Conservation (phyloP, 106 monocot genomes). For the Hemerocallis citrina region DNA sequence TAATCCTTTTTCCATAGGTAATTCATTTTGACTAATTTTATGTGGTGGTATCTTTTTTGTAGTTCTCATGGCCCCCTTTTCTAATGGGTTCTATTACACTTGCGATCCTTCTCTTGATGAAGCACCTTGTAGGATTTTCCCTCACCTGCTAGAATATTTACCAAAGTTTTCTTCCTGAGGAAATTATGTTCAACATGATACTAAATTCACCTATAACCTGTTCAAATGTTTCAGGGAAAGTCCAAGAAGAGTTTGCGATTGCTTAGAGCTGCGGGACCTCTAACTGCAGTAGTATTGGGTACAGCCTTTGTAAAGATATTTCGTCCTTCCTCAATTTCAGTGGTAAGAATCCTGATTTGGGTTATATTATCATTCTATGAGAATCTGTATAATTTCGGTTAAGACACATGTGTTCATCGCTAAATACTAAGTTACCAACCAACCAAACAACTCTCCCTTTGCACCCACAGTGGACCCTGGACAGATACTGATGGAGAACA, state of each 20-base stretch:
- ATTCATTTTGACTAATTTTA: constrained; percentile 23
- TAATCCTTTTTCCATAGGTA: too few relatives aligned
- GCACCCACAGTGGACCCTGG: too few relatives aligned
- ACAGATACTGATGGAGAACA: too few relatives aligned
- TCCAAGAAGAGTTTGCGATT: constrained; percentile 45
- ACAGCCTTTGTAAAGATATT: constrained; percentile 90
- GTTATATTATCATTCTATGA: background rate
- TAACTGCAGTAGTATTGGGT: constrained; percentile 84
- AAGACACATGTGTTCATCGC: too few relatives aligned
- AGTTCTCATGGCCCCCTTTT: constrained; percentile 98
- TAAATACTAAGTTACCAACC: too few relatives aligned
- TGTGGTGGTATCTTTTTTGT: constrained; percentile 34
- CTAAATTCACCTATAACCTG: constrained; percentile 5
- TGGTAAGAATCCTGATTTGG: constrained; percentile 44
- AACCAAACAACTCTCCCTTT: too few relatives aligned
- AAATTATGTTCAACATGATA: constrained; percentile 1
- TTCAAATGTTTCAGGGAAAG: constrained; percentile 63
- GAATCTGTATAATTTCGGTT: too few relatives aligned
- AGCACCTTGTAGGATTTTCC: constrained; percentile 58
- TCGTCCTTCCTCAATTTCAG: constrained; percentile 89
- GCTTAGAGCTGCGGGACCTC: constrained; percentile 83
- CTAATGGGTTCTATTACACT: constrained; percentile 82
- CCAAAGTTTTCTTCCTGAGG: background rate
- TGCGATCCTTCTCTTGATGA: constrained; percentile 80
- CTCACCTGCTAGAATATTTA: background rate